phyloP scores from a whole-genome alignment of 75 land plant species.

The Cunninghamia lanceolata region DNA sequence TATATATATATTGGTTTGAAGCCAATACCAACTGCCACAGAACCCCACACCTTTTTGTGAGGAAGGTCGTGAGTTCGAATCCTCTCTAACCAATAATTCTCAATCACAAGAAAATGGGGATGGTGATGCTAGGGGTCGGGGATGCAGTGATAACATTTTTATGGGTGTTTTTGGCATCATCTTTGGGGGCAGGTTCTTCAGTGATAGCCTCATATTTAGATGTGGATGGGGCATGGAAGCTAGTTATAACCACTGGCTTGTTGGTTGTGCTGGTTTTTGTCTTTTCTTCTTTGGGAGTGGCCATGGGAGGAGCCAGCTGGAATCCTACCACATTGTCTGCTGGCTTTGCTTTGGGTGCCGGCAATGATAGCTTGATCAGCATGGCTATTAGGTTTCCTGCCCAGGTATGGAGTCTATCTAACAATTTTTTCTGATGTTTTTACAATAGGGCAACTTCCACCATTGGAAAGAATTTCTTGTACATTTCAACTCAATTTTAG shows the following conservation, averaged over 20 bases:
- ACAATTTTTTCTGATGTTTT: background rate
- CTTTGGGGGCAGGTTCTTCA: conserved; percentile 47
- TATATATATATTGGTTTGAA: too few species aligned
- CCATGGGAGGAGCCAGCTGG: conserved; percentile 75
- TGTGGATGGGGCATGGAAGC: conserved; percentile 7
- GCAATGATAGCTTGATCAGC: conserved; percentile 42
- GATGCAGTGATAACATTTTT: conserved; percentile 69
- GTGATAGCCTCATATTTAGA: conserved; percentile 35
- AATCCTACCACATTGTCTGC: conserved; percentile 69
- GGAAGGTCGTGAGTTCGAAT: background rate
- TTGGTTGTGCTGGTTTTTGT: conserved; percentile 40
- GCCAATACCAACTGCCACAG: background rate
- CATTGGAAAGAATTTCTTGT: too few species aligned
- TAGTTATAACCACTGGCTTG: conserved; percentile 33
- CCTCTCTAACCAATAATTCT: too few species aligned
- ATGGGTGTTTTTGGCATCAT: conserved; percentile 69
- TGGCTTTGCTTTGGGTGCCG: conserved; percentile 59
- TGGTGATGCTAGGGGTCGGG: conserved; percentile 44
- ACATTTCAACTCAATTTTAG: too few species aligned
- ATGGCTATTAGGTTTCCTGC: conserved; percentile 74
- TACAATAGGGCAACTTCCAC: too few species aligned
- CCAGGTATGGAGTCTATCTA: conserved; percentile 37
- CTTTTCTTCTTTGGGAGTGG: conserved; percentile 41
- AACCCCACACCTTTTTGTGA: background rate
- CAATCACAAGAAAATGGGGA: conserved; percentile 27